phyloP scores from a whole-genome alignment of 2,329 filamentous ascomycete genomes.

The Xylariales sp. region DNA sequence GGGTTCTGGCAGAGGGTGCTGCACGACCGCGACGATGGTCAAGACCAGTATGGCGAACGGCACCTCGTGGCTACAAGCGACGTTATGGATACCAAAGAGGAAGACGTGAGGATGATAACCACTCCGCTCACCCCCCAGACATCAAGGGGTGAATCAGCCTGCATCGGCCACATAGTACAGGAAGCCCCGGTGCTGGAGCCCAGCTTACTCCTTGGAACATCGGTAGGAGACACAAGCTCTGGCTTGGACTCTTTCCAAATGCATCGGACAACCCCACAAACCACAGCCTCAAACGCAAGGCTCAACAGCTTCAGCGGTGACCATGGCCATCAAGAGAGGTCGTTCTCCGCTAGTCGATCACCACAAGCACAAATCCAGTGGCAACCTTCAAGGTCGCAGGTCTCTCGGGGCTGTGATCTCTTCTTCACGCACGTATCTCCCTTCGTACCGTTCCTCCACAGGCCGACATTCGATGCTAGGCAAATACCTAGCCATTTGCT shows the following conservation, averaged over 20 bases:
- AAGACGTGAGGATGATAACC: not conserved
- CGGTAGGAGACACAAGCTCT: no score
- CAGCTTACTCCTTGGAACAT: not conserved
- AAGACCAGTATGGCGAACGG: no score
- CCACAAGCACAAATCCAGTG: conserved; percentile 1
- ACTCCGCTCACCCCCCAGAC: not conserved
- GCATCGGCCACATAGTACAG: not conserved
- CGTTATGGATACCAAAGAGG: not conserved
- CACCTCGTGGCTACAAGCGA: no score
- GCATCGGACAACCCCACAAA: not conserved
- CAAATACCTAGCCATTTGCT: not conserved
- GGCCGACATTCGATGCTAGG: not conserved
- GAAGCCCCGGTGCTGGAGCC: not conserved
- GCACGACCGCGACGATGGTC: not conserved
- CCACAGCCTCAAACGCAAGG: not conserved
- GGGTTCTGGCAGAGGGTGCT: not conserved
- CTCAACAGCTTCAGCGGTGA: not conserved
- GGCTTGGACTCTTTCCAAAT: not conserved
- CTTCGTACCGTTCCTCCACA: not conserved
- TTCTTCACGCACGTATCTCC: conserved; percentile 1
- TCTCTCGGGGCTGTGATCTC: not conserved
- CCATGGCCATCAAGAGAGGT: not conserved
- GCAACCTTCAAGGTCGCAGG: not conserved
- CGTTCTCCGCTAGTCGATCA: not conserved
- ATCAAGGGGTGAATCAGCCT: not conserved